These are phyloP conservation scores for Veloporphyrellus conicus DNA, from an alignment of 1,284 basidiomycete genomes.

Conservation along the genomic window DNA sequence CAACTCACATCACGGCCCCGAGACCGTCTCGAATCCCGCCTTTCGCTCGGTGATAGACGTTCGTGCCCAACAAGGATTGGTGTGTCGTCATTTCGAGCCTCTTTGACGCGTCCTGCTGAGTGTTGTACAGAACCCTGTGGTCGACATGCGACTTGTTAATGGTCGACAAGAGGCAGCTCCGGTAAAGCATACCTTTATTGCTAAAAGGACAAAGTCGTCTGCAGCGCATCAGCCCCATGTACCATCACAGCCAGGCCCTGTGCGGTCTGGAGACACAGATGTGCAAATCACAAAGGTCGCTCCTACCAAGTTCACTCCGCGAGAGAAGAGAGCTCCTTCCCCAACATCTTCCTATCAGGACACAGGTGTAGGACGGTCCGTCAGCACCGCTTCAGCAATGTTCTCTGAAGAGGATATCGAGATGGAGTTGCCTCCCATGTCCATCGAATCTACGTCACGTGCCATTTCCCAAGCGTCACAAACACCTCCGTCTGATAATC, in stretches of 20 bases:
- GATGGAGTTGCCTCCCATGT: slow-evolving; percentile 5
- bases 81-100: slow-evolving; percentile 6
- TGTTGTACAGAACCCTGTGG: slow-evolving; percentile 2
- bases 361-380: slow-evolving; percentile 1
- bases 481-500: not conserved
- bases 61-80: slow-evolving; percentile 8
- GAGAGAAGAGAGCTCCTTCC: not conserved
- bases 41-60: not conserved
- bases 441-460: not conserved
- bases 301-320: not conserved
- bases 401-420: slow-evolving; percentile 12
- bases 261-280: not conserved
- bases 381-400: not conserved
- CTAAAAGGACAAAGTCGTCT: slow-evolving; percentile 6
- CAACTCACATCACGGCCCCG: not conserved
- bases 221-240: not conserved
- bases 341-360: not conserved
- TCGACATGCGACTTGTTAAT: not conserved
- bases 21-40: not conserved
- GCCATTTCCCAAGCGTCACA: not conserved
- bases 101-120: slow-evolving; percentile 8
- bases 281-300: slow-evolving; percentile 8
- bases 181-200: not conserved
- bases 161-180: not conserved
- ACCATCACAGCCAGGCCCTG: not conserved